Evolutionary conservation across 2,329 filamentous ascomycete genomes (phyloP), one percentile per base, ranked within the genome.

Genomic region (Penicillium sp.): DNA sequence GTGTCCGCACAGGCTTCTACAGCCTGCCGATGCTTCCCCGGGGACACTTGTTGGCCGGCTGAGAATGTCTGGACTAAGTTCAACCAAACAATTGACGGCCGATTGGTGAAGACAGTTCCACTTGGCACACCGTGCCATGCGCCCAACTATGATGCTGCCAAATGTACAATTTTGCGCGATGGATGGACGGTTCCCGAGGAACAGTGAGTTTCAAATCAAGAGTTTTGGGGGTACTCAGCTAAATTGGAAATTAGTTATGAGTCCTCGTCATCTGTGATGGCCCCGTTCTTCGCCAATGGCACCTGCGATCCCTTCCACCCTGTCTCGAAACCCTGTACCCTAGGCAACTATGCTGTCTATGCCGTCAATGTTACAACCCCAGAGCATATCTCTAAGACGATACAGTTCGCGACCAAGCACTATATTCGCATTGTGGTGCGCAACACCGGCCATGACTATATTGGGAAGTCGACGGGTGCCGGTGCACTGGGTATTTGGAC

Each of bases 391-490:
- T 53, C 59, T 3, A 52, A 50, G 8, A 45, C 69, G 0, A 7
- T 72, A 1, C 56, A 64, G 4, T 81, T 83, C 52, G 80, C 79
- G 1, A 66, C 65, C 0, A 56, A 75, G 6, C 67, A 80, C 57
- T 81, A 81, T 59, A 71, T 85, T 42, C 77, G 82, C 2, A 61
- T 85, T 0, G 71, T 83, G 2, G 61, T 77, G 13, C 65, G 70
- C 5, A 77, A 76, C 57, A 77, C 73, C 0, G 75, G 76, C 3
- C 75, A 79, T 47, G 72, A 76, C 31, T 58, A 54, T 27, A 56
- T 50, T 49, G 86, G 85, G 39, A 81, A 83, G 40, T 85, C 81
- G 0, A 84, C 84, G 0, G 87, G 86, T n/a, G 80, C 79, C 21
- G 85, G 85, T 1, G 76, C 61, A 2, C 56, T 74, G 29, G 62